Evolutionary conservation across 306 rosid species (phyloP), one percentile per base, ranked within the genome.

Genomic region (Canavalia ensiformis): DNA sequence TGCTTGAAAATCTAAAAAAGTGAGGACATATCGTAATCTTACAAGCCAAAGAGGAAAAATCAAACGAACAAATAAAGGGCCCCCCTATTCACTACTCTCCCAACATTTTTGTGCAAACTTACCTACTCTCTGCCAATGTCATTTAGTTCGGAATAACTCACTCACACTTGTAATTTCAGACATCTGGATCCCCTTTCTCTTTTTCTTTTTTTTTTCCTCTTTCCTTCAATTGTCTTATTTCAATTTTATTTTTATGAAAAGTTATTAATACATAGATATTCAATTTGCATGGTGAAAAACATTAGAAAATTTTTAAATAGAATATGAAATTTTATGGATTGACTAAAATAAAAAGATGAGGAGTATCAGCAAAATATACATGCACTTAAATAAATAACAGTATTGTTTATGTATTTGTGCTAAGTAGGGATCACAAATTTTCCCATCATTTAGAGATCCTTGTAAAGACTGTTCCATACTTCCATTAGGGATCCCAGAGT

Each of bases 41-140:
- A 8, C 4, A 9, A 9, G 41, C 39, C 11, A 7, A 65, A 28
- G 12, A 11, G 12, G 12, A 64, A 9, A 33, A 6, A 10, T 18
- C 25, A 18, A 18, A 18, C 25, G 25, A 18, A 18, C 25, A 18
- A 18, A 18, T 18, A 18, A 30, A 49, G 8, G 39, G 18, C 12
- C 30, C 2, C 78, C 18, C 18, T 73, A 89, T 88, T 90, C 54
- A 92, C 86, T 89, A 44, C 75, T 8, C 55, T 58, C 71, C 72
- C 80, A 76, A 79, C 87, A 89, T 46, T 60, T 86, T 70, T 75
- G 82, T 81, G 75, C 56, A 81, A n/a, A 55, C 87, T 71, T 89
- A 92, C 67, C 97, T 5, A 88, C 94, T 37, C 81, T 77, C 90
- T 87, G 94, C n/a, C 65, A 25, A 18, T 4, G 30, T 83, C 85